phyloP scores from a whole-genome alignment of 495 filamentous ascomycete genomes.

The Sphaerosporella brunnea region DNA sequence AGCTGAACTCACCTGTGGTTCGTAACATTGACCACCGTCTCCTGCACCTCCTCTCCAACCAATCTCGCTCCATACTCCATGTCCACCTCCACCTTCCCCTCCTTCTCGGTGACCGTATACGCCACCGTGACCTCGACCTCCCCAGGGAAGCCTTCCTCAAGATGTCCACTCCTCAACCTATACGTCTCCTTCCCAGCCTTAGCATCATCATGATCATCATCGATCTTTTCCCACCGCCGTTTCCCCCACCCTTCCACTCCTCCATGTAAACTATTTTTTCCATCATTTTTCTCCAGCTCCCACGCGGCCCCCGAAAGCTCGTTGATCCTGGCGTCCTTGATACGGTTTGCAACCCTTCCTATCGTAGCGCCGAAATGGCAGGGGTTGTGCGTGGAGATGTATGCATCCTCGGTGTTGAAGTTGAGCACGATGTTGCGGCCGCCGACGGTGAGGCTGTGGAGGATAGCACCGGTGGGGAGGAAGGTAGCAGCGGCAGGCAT shows the following conservation, averaged over 20 bases:
- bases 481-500: no score
- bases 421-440: constrained; percentile 71
- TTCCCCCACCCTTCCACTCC: constrained; percentile 72
- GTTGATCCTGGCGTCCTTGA: constrained; percentile 51
- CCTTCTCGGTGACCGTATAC: constrained; percentile 43
- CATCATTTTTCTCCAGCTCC: constrained; percentile 53
- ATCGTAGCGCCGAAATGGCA: constrained; percentile 87
- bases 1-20: constrained; percentile 69
- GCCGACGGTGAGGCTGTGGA: constrained; percentile 62
- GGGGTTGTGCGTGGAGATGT: constrained; percentile 55
- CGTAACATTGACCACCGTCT: constrained; percentile 79
- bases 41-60: constrained; percentile 36
- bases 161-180: constrained; percentile 50
- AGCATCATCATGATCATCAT: no score
- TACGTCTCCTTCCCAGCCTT: constrained; percentile 67
- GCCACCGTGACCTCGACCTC: constrained; percentile 59
- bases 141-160: constrained; percentile 75
- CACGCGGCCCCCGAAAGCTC: constrained; percentile 57
- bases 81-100: constrained; percentile 48
- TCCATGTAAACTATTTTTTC: constrained; percentile 65
- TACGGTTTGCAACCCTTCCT: constrained; percentile 76
- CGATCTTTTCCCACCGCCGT: constrained; percentile 56
- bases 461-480: constrained; percentile 70
- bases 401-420: constrained; percentile 56
- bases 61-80: constrained; percentile 83